A percentile compares a stretch with the other conserved stretches of the same genome.
Evolutionary conservation across 192 early-diverging fungal species (phyloP).

Genomic region (Backusella tarrabulga): DNA sequence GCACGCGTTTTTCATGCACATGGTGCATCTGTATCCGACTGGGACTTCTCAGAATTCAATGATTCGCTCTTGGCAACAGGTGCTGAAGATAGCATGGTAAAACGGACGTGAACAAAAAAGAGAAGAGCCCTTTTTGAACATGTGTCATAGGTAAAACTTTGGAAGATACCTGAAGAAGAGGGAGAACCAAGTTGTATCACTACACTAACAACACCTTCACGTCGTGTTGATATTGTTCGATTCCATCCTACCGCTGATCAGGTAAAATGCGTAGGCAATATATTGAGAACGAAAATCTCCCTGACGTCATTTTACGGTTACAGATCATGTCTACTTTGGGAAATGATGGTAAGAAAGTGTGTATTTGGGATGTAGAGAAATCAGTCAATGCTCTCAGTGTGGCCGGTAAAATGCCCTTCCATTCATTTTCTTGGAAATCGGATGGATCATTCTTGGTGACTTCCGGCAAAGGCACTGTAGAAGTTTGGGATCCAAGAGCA

Average conservation of each 20-base stretch:
- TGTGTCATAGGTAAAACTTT: conserved; percentile 44
- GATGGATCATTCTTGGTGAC: conserved; percentile 54
- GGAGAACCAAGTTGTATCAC: conserved; percentile 20
- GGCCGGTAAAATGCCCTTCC: conserved; percentile 25
- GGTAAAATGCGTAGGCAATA: conserved; percentile 20
- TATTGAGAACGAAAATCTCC: neutral
- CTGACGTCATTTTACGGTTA: neutral
- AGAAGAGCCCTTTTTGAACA: neutral
- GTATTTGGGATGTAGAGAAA: conserved; percentile 48
- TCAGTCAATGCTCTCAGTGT: conserved; percentile 24
- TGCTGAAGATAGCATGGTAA: conserved; percentile 46
- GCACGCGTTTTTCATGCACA: conserved; percentile 42
- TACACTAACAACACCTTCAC: conserved; percentile 34
- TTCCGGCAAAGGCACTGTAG: conserved; percentile 56
- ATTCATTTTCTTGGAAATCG: conserved; percentile 60
- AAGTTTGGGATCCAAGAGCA: conserved; percentile 61
- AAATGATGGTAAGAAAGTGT: conserved; percentile 40
- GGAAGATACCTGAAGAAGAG: conserved; percentile 33
- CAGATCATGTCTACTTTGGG: conserved; percentile 48
- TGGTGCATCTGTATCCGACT: conserved; percentile 40
- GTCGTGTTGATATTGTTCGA: conserved; percentile 37
- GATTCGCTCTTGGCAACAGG: conserved; percentile 39
- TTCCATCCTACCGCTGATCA: conserved; percentile 52
- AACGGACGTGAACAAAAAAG: neutral
- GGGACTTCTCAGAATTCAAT: conserved; percentile 49